These are phyloP conservation scores for Clonostachys rhizophaga DNA, from an alignment of 2,329 filamentous ascomycete species.

Conservation along the genomic window DNA sequence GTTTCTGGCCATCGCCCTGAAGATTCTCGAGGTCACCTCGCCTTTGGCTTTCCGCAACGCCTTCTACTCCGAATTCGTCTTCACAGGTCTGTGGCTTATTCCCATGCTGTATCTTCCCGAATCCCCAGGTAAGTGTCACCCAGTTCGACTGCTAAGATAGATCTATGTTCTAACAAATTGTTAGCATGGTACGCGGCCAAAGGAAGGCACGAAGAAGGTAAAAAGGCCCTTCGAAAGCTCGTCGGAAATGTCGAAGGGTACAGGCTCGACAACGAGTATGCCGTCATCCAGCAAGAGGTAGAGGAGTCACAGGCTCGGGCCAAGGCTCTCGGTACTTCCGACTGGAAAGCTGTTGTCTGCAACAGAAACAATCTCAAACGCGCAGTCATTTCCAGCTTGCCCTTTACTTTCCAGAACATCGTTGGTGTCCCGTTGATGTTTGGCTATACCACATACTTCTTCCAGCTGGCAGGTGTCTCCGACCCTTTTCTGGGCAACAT, in stretches of 20 bases:
- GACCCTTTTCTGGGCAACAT: slow-evolving; percentile 13
- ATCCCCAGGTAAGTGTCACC: background rate
- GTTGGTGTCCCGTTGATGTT: slow-evolving; percentile 13
- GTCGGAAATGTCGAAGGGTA: no score
- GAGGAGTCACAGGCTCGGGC: background rate
- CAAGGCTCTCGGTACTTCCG: slow-evolving; percentile 1
- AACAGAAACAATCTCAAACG: slow-evolving; percentile 9
- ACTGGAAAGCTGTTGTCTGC: slow-evolving; percentile 3
- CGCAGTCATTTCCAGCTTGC: slow-evolving; percentile 9
- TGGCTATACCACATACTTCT: slow-evolving; percentile 14
- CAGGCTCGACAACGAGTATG: slow-evolving; percentile 10
- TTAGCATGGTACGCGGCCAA: slow-evolving; percentile 4
- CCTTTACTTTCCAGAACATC: slow-evolving; percentile 11
- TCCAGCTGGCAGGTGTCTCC: slow-evolving; percentile 9
- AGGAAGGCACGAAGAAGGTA: slow-evolving; percentile 6
- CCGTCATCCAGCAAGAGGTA: slow-evolving; percentile 9
- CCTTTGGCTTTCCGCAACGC: no score
- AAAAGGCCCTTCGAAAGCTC: slow-evolving; percentile 4
- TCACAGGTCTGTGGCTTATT: no score
- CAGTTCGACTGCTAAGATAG: no score
- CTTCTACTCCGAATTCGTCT: no score
- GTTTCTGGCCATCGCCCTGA: no score
- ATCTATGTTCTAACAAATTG: no score
- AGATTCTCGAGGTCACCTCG: no score
- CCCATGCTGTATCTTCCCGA: no score